A percentile compares a stretch with the other conserved stretches of the same genome.
Conservation (phyloP, 1,139 yeast genomes). For the Magnusiomyces fungicola region DNA sequence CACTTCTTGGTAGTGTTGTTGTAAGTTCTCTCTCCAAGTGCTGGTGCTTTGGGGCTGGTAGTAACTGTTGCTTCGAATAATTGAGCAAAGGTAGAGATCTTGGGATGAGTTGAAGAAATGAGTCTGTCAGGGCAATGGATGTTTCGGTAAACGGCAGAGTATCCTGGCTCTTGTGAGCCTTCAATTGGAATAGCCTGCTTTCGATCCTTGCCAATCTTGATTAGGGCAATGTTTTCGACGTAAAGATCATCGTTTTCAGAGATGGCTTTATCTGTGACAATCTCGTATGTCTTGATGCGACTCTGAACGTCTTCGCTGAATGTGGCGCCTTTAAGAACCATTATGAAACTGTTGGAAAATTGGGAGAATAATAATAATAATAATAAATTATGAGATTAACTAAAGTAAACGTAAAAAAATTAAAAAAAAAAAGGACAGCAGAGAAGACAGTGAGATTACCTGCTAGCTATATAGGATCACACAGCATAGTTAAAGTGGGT, state of each 20-base stretch:
- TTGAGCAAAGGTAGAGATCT: slow-evolving; percentile 44
- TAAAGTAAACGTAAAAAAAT: slow-evolving; percentile 34
- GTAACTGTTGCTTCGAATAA: slow-evolving; percentile 41
- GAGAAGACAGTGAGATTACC: not conserved
- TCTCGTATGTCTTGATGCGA: slow-evolving; percentile 12
- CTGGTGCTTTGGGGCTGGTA: slow-evolving; percentile 35
- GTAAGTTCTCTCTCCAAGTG: slow-evolving; percentile 47
- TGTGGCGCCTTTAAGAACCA: slow-evolving; percentile 11
- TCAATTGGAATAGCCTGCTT: slow-evolving; percentile 41
- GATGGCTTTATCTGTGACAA: slow-evolving; percentile 7
- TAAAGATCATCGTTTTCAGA: slow-evolving; percentile 3
- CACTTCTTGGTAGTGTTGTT: slow-evolving; percentile 41
- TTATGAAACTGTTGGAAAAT: not conserved
- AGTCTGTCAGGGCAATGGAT: slow-evolving; percentile 34
- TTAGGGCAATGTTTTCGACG: not conserved
- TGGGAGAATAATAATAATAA: not conserved
- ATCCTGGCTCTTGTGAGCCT: slow-evolving; percentile 42
- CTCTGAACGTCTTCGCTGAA: slow-evolving; percentile 13
- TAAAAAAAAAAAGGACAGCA: not conserved
- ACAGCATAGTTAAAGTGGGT: no score
- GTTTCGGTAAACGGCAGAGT: slow-evolving; percentile 50
- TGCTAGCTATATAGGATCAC: no score
- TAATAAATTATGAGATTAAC: slow-evolving; percentile 24
- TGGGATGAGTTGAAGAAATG: slow-evolving; percentile 43
- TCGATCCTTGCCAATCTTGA: slow-evolving; percentile 15